These are phyloP conservation scores for Mortierella sp. DNA, from an alignment of 371 early-diverging fungal genomes.

Conservation along the genomic window DNA sequence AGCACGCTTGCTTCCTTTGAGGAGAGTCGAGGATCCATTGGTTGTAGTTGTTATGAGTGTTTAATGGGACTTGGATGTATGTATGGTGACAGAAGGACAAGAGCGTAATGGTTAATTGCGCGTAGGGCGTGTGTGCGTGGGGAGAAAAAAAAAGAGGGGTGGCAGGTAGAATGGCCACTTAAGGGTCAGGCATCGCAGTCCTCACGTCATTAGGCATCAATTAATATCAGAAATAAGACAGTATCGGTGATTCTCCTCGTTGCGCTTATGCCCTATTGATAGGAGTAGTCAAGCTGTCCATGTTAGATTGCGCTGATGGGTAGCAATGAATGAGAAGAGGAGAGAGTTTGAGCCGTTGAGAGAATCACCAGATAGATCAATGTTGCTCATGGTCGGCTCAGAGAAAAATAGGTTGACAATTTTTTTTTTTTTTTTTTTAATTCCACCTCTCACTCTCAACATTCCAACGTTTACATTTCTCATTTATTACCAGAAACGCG, in stretches of 20 bases:
- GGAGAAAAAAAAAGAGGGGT: not conserved
- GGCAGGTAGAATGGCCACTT: not conserved
- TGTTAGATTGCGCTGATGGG: not conserved
- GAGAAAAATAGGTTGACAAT: too few relatives aligned
- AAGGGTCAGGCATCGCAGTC: not conserved
- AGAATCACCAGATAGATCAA: too few relatives aligned
- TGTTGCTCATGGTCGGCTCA: not conserved
- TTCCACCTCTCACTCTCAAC: not conserved
- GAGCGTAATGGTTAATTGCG: not conserved
- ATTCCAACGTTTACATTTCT: not conserved
- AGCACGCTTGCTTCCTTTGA: constrained; percentile 75
- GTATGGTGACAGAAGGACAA: not conserved
- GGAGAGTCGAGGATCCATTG: constrained; percentile 60
- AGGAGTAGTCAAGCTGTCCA: not conserved
- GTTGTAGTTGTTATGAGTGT: not conserved
- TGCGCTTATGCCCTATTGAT: too few relatives aligned
- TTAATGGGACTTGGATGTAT: not conserved
- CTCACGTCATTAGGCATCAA: not conserved
- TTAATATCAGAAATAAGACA: too few relatives aligned
- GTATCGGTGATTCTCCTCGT: too few relatives aligned
- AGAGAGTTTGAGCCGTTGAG: not conserved
- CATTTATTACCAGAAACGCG: too few relatives aligned
- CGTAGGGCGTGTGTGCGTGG: constrained; percentile 1
- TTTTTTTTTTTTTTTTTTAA: too few relatives aligned
- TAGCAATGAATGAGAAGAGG: constrained; percentile 1